These are phyloP conservation scores for Claviceps citrina DNA, from an alignment of 2,329 filamentous ascomycete species.

Conservation along the genomic window DNA sequence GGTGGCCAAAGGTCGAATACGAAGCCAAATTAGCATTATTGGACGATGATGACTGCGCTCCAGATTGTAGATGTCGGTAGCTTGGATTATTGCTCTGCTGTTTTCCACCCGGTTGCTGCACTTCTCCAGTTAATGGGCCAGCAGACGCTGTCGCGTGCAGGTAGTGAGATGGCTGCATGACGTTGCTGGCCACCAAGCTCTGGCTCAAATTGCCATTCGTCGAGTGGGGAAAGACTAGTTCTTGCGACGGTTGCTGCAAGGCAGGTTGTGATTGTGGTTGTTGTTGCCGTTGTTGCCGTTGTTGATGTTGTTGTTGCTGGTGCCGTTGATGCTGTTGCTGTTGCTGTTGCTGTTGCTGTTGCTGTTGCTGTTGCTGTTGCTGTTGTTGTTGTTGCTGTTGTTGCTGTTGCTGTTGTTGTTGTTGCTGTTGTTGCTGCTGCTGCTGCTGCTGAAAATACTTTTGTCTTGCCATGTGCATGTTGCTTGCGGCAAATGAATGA, in stretches of 20 bases:
- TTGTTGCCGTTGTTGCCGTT: neutral
- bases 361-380: neutral
- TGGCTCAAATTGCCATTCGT: neutral
- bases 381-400: neutral
- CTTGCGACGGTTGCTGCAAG: neutral
- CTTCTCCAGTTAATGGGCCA: neutral
- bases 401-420: neutral
- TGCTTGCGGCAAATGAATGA: neutral
- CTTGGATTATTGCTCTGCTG: neutral
- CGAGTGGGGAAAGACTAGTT: neutral
- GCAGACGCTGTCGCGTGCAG: neutral
- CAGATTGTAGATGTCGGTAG: neutral
- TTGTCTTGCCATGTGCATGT: neutral
- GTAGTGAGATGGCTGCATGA: neutral
- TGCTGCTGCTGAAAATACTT: conserved; percentile 4
- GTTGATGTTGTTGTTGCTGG: neutral
- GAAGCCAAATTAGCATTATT: neutral
- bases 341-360: neutral
- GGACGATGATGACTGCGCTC: neutral
- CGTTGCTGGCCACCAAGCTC: neutral
- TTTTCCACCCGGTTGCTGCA: neutral
- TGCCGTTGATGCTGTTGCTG: neutral
- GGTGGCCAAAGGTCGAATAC: conserved; percentile 1
- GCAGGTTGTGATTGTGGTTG: neutral
- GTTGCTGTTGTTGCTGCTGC: neutral